Base-by-base conservation (phyloP, 1,139 yeast genomes). In the Chernovozyma sophiae-reginae region DNA sequence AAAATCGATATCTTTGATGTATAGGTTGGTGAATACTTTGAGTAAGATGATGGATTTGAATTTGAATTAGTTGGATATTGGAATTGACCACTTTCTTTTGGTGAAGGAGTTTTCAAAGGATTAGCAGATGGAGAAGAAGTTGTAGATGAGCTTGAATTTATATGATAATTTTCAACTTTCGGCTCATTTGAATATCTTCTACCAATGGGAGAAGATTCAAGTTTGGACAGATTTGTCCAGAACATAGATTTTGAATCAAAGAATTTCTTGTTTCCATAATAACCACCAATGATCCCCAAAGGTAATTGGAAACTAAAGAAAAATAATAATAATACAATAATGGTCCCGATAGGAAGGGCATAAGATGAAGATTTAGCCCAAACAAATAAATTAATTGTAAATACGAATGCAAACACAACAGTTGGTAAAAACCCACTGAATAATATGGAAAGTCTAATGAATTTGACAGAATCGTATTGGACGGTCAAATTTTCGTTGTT, bases 311-410 rank as follows among this genome's bases (percentile, higher is more conserved):
- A 60, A 22, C 81, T 55, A 36, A 82, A 68, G 59, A 86, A 82
- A 35, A 79, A 58, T 13, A 72, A 49, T 16, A 82, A 58, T 31
- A 84, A 58, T 2, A 75, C 70, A n/a, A 82, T 62, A 31, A 84
- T 70, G 0, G 90, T 80, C 8, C 85, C 81, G 47, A 86, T 81
- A 8, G 96, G 95, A 33, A 86, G 62, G 0, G 92, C 92, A 36
- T 76, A 71, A 0, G 94, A 80, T 1, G 95, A 81, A 43, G 81
- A 82, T 50, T 81, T 74, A 2, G 84, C 82, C 86, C 92, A 84
- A 3, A 85, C 79, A 40, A 86, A 74, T 43, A 77, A 64, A 55
- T 86, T 86, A 42, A 85, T 62, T 19, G 75, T 55, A 18, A 84
- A 56, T 2, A 83, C 67, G 3, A 78, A 62, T 1, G 74, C 43